Evolutionary conservation across 495 filamentous ascomycete genomes (phyloP).

Genomic region (Neurospora sp.): DNA sequence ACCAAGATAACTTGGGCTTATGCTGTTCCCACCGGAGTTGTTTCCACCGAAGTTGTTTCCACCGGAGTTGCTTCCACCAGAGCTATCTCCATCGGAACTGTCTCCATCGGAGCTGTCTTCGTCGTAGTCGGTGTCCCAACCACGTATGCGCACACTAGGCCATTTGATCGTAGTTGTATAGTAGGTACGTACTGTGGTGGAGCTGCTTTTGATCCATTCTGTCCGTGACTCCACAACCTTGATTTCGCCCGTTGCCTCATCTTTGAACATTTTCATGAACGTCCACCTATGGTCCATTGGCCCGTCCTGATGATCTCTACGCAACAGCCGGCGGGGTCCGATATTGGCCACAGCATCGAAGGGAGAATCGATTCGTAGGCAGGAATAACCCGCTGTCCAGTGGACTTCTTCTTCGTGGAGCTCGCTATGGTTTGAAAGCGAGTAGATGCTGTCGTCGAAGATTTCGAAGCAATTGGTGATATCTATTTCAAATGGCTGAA

Average conservation of each 20-base stretch:
- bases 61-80: background rate
- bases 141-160: no score
- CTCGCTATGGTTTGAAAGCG: conserved; percentile 54
- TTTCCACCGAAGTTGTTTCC: no score
- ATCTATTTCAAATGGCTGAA: conserved; percentile 56
- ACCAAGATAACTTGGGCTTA: background rate
- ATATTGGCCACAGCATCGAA: conserved; percentile 20
- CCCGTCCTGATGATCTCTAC: conserved; percentile 60
- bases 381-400: conserved; percentile 64
- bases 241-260: conserved; percentile 50
- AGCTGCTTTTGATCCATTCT: conserved; percentile 55
- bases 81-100: background rate
- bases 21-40: background rate
- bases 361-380: conserved; percentile 40
- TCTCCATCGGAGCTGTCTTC: no score
- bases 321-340: conserved; percentile 43
- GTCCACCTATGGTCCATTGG: conserved; percentile 73
- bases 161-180: conserved; percentile 50
- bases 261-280: conserved; percentile 50
- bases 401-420: conserved; percentile 56
- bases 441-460: conserved; percentile 58
- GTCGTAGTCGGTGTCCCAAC: no score
- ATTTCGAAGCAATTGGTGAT: conserved; percentile 65
- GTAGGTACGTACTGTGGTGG: conserved; percentile 55
- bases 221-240: conserved; percentile 60